Percentiles rank a stretch among this genome's conserved stretches.
phyloP scores from a whole-genome alignment of 2,329 filamentous ascomycete genomes.

The Aspergillus ustus region DNA sequence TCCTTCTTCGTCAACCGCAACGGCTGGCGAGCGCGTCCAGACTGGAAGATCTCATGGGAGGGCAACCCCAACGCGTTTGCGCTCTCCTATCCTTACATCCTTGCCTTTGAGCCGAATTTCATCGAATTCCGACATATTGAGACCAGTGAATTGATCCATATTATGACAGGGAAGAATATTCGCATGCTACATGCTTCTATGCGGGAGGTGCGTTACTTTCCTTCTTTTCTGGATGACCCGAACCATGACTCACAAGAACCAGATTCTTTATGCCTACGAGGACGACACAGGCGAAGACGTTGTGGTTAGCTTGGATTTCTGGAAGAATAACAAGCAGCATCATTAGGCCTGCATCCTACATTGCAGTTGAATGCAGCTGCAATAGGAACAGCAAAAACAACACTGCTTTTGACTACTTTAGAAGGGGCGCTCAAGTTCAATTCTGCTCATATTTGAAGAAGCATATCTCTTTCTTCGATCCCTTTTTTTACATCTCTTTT shows the following conservation, averaged over 20 bases:
- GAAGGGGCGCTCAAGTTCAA: constrained; percentile 16
- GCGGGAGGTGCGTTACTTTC: constrained; percentile 73
- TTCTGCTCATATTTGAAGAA: constrained; percentile 22
- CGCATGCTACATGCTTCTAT: constrained; percentile 97
- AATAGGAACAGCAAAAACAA: constrained; percentile 11
- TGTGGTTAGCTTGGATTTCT: constrained; percentile 95
- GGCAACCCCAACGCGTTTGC: constrained; percentile 90
- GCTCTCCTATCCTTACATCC: constrained; percentile 92
- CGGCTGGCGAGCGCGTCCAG: constrained; percentile 91
- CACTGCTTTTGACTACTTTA: constrained; percentile 24
- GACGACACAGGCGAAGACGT: constrained; percentile 93
- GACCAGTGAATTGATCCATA: constrained; percentile 86
- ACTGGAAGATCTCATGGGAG: constrained; percentile 98
- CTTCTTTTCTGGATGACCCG: background rate
- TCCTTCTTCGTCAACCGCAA: constrained; percentile 99
- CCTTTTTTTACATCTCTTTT: constrained; percentile 1
- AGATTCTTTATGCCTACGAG: constrained; percentile 98
- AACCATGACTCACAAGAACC: constrained; percentile 30
- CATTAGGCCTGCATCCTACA: constrained; percentile 25
- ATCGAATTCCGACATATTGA: constrained; percentile 97
- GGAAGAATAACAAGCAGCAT: constrained; percentile 63
- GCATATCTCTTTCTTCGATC: constrained; percentile 14
- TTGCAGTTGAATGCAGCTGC: constrained; percentile 8
- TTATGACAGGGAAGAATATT: constrained; percentile 95
- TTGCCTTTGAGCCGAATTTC: constrained; percentile 96